Conservation (phyloP, 2,329 filamentous ascomycete genomes). For the Geosmithia putterillii region DNA sequence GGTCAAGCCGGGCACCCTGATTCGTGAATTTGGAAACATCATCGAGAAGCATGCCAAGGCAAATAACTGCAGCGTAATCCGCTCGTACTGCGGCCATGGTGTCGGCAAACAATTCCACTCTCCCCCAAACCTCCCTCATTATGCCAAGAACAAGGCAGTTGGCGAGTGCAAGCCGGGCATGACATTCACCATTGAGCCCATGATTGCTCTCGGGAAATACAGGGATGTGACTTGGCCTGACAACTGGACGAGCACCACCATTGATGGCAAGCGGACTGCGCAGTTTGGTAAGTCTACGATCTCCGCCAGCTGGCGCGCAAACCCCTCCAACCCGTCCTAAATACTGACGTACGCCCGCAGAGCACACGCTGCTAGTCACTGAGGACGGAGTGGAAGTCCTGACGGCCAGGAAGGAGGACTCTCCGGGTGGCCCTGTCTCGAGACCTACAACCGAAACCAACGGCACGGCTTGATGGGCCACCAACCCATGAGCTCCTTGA, state of each 20-base stretch:
- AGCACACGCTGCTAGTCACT: conserved; percentile 76
- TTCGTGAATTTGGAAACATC: conserved; percentile 84
- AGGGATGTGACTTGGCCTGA: conserved; percentile 95
- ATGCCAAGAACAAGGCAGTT: conserved; percentile 96
- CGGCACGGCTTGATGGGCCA: conserved; percentile 3
- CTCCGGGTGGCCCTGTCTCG: conserved; percentile 60
- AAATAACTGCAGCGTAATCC: conserved; percentile 77
- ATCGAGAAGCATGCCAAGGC: conserved; percentile 93
- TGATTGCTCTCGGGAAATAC: conserved; percentile 89
- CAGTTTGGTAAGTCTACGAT: conserved; percentile 62
- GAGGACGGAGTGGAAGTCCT: conserved; percentile 72
- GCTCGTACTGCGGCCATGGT: conserved; percentile 92
- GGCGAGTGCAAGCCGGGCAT: conserved; percentile 90
- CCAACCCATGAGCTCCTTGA: too few relatives aligned
- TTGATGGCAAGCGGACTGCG: conserved; percentile 78
- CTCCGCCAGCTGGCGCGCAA: not conserved
- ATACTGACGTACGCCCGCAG: conserved; percentile 21
- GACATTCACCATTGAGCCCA: conserved; percentile 98
- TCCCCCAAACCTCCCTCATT: conserved; percentile 90
- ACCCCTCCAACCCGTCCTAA: not conserved
- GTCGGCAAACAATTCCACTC: conserved; percentile 91
- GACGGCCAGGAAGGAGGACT: conserved; percentile 60
- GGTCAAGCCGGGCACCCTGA: conserved; percentile 85
- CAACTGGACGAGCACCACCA: conserved; percentile 93
- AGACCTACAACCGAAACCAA: conserved; percentile 29